Percentiles rank a stretch among this genome's conserved stretches.
phyloP scores from a whole-genome alignment of 306 rosid genomes.

The Bauhinia variegata region DNA sequence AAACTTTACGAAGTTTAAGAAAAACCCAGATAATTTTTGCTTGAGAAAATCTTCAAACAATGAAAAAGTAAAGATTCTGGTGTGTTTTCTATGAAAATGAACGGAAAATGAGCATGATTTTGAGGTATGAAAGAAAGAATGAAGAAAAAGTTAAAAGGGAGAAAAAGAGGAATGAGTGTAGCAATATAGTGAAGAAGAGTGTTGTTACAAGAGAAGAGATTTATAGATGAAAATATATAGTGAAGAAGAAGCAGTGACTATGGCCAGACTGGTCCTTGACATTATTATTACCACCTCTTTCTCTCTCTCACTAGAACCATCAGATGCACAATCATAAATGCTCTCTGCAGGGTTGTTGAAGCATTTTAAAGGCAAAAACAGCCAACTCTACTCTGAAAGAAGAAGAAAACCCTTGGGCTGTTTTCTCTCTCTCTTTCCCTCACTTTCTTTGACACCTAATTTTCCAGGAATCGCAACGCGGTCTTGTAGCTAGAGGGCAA shows the following conservation, averaged over 20 bases:
- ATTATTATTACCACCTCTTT: constrained; percentile 11
- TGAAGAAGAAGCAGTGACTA: constrained; percentile 63
- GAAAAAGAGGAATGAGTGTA: background rate
- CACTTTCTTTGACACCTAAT: constrained; percentile 41
- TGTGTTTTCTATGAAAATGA: background rate
- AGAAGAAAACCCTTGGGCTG: constrained; percentile 5
- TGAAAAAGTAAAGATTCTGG: background rate
- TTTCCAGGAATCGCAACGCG: constrained; percentile 41
- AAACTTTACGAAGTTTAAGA: constrained; percentile 18
- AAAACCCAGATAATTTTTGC: background rate
- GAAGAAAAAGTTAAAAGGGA: background rate
- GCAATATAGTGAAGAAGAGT: constrained; percentile 44
- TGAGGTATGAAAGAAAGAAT: constrained; percentile 5
- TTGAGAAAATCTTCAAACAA: background rate
- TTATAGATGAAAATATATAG: constrained; percentile 67
- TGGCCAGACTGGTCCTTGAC: constrained; percentile 60
- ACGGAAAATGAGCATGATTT: background rate
- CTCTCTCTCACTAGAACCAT: constrained; percentile 43
- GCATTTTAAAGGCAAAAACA: constrained; percentile 31
- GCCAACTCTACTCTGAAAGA: constrained; percentile 17
- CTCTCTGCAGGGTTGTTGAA: constrained; percentile 63
- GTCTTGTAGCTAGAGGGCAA: constrained; percentile 48
- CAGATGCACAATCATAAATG: constrained; percentile 57
- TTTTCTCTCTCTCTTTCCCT: constrained; percentile 20
- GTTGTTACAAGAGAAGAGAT: constrained; percentile 46